phyloP scores from a whole-genome alignment of 2,329 filamentous ascomycete genomes.

The Pyricularia sp. region DNA sequence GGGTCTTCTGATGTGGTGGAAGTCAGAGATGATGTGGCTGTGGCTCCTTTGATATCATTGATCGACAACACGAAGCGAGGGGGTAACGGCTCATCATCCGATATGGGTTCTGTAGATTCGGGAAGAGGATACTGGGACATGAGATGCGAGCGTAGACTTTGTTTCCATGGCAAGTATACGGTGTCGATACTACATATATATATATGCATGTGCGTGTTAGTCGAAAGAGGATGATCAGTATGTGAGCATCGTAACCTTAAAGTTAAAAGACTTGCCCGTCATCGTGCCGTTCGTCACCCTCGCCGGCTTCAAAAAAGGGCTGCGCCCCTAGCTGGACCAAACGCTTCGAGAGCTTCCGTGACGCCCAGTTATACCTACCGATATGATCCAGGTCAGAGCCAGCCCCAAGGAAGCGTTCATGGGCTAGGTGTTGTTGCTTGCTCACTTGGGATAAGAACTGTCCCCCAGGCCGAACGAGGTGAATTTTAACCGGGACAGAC shows the following conservation, averaged over 20 bases:
- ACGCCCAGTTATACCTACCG: constrained; percentile 78
- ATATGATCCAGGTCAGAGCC: background rate
- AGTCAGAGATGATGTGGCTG: background rate
- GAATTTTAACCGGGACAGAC: constrained; percentile 57
- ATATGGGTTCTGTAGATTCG: constrained; percentile 52
- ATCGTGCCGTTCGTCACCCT: constrained; percentile 86
- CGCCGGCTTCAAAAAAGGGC: constrained; percentile 63
- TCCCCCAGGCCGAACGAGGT: constrained; percentile 86
- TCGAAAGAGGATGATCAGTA: background rate
- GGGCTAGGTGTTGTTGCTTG: background rate
- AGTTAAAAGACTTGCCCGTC: constrained; percentile 54
- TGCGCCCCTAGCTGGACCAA: constrained; percentile 71
- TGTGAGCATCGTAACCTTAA: background rate
- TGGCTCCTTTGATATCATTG: background rate
- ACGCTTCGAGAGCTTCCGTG: constrained; percentile 74
- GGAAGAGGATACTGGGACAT: constrained; percentile 57
- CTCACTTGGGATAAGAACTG: constrained; percentile 78
- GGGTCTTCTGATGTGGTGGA: background rate
- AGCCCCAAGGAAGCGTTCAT: background rate
- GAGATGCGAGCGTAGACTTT: constrained; percentile 52
- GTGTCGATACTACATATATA: constrained; percentile 54
- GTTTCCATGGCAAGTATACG: constrained; percentile 65
- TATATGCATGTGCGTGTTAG: constrained; percentile 3
- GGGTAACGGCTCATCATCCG: constrained; percentile 59
- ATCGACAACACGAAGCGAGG: constrained; percentile 42